These are phyloP conservation scores for Symbiodinium natans DNA, from an alignment of 73 alveolate genomes.

Conservation along the genomic window DNA sequence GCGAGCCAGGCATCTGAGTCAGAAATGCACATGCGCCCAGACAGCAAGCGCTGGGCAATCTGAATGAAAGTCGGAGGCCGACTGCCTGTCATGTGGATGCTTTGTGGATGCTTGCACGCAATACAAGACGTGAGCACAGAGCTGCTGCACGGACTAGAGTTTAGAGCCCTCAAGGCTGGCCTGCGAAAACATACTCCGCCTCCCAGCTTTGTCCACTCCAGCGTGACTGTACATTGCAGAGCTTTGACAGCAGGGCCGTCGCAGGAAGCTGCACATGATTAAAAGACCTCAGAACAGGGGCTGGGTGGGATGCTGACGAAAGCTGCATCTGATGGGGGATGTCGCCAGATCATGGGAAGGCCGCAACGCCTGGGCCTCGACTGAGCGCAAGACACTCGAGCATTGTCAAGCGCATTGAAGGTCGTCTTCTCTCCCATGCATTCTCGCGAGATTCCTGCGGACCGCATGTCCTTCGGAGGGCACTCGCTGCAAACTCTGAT, in stretches of 20 bases:
- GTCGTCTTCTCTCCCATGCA: constrained; percentile 86
- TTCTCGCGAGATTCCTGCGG: constrained; percentile 39
- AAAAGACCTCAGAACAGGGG: constrained; percentile 27
- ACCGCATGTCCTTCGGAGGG: constrained; percentile 42
- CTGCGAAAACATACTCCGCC: constrained; percentile 70
- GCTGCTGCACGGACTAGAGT: too few relatives aligned
- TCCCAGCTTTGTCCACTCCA: constrained; percentile 4
- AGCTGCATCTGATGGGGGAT: too few relatives aligned
- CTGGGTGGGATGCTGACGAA: too few relatives aligned
- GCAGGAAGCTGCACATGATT: constrained; percentile 45
- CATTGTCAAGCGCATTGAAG: constrained; percentile 84
- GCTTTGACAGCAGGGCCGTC: constrained; percentile 54
- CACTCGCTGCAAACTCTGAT: too few relatives aligned
- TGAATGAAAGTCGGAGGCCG: constrained; percentile 79
- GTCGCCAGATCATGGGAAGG: too few relatives aligned
- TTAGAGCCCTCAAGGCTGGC: too few relatives aligned
- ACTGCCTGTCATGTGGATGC: constrained; percentile 34
- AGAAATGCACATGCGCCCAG: constrained; percentile 85
- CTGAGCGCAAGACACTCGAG: constrained; percentile 33
- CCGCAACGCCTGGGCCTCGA: too few relatives aligned
- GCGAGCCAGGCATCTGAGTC: constrained; percentile 25
- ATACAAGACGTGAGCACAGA: too few relatives aligned
- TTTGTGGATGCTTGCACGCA: not conserved
- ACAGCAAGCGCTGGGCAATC: constrained; percentile 86
- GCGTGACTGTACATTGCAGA: constrained; percentile 44